Evolutionary conservation across 1,284 basidiomycete species (phyloP), one percentile per base, ranked within the genome.

Genomic region (Cryptococcus jaspeensis): DNA sequence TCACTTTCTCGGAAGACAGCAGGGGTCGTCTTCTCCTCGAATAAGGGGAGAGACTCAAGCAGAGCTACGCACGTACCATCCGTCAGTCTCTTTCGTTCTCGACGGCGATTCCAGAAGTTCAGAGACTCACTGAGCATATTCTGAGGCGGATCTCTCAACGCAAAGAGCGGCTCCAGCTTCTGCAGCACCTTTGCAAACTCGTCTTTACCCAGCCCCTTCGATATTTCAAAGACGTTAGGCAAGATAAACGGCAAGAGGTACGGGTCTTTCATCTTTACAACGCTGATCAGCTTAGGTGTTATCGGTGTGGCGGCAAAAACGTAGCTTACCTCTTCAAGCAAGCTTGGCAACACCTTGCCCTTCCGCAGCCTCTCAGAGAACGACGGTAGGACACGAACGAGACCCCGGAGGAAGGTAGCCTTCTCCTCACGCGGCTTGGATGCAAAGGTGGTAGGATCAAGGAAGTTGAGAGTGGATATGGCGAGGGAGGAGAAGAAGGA

Each of bases 151-250:
- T 99, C 96, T 75, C 90, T 93, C 66, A 98, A 80, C 0, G 81
- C 81, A 66, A 99, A 99, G 13, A 99, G 77, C 0, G 94, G 94
- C 70, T 90, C 92, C 38, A 99, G 81, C 69, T 87, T 90, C 1
- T 92, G 92, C 11, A 99, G 80, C 50, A 86, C 83, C 1, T 80
- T 80, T 0, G 87, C 87, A 70, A 99, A 99, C 69, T 95, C 92
- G 15, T 83, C 74, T 37, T 91, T 83, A 18, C 86, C 85, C 44
- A 98, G 81, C 28, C 86, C 83, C 61, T 84, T 85, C 11, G 90
- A 86, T 59, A 99, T 99, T 55, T 85, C 84, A 70, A 98, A 96
- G n/a, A 98, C 89, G 74, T 97, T 97, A 1, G 95, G 95, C n/a
- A 99, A 81, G 59, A 99, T 90, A 74, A 96, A 96, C 1, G 96